A percentile compares a stretch with the other conserved stretches of the same genome.
Conservation (phyloP, 257 asterid genomes). For the Phtheirospermum japonicum region DNA sequence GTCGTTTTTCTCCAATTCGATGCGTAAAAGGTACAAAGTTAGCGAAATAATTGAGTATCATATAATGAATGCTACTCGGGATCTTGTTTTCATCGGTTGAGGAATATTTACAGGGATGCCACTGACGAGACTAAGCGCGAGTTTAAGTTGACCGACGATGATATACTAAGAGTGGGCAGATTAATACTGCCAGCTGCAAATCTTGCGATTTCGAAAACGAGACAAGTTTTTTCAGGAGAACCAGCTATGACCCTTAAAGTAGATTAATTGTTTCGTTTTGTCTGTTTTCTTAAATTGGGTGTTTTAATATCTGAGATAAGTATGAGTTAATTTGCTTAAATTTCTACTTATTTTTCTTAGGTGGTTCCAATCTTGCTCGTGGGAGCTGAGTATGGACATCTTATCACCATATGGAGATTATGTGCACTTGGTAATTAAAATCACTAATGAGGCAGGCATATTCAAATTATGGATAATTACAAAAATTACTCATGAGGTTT, state of each 20-base stretch:
- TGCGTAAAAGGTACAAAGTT: constrained; percentile 57
- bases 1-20: constrained; percentile 69
- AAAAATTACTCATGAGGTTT: not conserved
- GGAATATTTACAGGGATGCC: constrained; percentile 41
- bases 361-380: constrained; percentile 68
- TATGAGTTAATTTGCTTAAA: not conserved
- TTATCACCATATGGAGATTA: constrained; percentile 71
- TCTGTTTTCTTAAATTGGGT: not conserved
- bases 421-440: constrained; percentile 63
- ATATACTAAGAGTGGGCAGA: constrained; percentile 59
- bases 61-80: not conserved
- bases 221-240: constrained; percentile 84
- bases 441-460: not conserved
- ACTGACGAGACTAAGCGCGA: constrained; percentile 34
- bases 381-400: constrained; percentile 92
- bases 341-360: constrained; percentile 34
- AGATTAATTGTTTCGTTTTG: constrained; percentile 11
- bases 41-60: not conserved
- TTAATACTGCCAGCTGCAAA: constrained; percentile 76
- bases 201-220: constrained; percentile 52
- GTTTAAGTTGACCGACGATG: constrained; percentile 69
- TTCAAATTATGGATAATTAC: not conserved
- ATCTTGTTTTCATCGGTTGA: not conserved
- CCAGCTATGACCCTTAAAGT: constrained; percentile 90
- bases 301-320: not conserved